Percentiles rank a stretch among this genome's conserved stretches.
Evolutionary conservation across 2,329 filamentous ascomycete species (phyloP).

Genomic region (Rutstroemia sp.): DNA sequence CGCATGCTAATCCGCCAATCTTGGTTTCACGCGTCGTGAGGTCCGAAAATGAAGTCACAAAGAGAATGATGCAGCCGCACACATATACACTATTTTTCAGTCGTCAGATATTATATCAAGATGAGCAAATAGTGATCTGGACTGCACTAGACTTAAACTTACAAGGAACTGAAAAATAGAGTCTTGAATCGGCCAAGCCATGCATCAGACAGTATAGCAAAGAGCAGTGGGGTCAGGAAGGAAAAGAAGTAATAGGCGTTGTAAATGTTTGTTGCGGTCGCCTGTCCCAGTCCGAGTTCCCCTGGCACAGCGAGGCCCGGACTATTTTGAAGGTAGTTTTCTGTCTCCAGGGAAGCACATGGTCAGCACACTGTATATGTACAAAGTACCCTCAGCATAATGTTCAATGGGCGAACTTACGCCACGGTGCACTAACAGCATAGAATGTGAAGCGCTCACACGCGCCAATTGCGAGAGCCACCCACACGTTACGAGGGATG

Average conservation of each 20-base stretch:
- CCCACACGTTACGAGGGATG: background rate
- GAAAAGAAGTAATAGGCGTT: background rate
- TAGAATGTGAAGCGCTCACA: background rate
- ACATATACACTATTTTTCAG: background rate
- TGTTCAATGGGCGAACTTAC: background rate
- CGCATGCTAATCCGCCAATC: background rate
- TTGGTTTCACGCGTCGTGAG: background rate
- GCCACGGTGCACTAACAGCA: background rate
- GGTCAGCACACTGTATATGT: too few species aligned
- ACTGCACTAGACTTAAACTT: too few species aligned
- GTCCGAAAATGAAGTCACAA: background rate
- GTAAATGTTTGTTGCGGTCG: background rate
- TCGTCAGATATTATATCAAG: too few species aligned
- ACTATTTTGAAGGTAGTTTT: background rate
- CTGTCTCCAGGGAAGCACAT: background rate
- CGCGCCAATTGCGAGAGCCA: background rate
- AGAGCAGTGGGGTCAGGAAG: background rate
- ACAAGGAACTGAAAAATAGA: too few species aligned
- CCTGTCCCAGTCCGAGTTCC: background rate
- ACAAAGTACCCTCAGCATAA: background rate
- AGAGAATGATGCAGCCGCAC: background rate
- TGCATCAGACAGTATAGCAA: background rate
- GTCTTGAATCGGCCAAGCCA: background rate
- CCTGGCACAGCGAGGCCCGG: background rate
- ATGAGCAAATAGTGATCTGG: too few species aligned